Evolutionary conservation across 129 eudicot species (phyloP).

Genomic region (Mikania micrantha): DNA sequence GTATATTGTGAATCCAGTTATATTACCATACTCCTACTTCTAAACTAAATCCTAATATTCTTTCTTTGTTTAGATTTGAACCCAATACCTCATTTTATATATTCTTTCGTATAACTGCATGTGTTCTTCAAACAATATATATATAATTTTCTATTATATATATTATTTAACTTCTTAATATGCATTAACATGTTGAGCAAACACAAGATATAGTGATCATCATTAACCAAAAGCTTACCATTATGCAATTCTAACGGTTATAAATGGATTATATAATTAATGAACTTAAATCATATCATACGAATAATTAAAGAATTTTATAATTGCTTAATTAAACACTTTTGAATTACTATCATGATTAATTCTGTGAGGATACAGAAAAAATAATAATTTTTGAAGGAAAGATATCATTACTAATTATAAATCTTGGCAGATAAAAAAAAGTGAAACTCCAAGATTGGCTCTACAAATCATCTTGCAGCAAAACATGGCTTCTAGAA

Average conservation of each 20-base stretch:
- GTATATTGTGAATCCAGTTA: too few relatives aligned
- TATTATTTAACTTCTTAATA: too few relatives aligned
- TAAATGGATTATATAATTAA: not conserved
- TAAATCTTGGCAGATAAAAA: too few relatives aligned
- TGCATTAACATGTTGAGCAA: not conserved
- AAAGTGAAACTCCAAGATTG: too few relatives aligned
- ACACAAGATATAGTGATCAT: conserved; percentile 18
- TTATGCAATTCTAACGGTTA: conserved; percentile 3
- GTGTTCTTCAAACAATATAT: not conserved
- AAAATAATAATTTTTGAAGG: not conserved
- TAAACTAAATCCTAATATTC: too few relatives aligned
- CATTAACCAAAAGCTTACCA: conserved; percentile 7
- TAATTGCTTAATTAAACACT: not conserved
- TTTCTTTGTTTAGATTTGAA: too few relatives aligned
- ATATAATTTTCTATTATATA: too few relatives aligned
- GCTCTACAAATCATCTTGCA: not conserved
- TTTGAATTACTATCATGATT: conserved; percentile 8
- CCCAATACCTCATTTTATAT: too few relatives aligned
- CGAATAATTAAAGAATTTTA: not conserved
- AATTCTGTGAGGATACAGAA: not conserved
- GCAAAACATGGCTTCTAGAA: not conserved
- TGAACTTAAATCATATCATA: conserved; percentile 12
- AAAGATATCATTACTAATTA: not conserved
- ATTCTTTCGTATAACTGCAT: not conserved
- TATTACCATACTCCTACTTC: too few relatives aligned